phyloP scores from a whole-genome alignment of 2,329 filamentous ascomycete genomes.

The Chaetoscypha palmicola region DNA sequence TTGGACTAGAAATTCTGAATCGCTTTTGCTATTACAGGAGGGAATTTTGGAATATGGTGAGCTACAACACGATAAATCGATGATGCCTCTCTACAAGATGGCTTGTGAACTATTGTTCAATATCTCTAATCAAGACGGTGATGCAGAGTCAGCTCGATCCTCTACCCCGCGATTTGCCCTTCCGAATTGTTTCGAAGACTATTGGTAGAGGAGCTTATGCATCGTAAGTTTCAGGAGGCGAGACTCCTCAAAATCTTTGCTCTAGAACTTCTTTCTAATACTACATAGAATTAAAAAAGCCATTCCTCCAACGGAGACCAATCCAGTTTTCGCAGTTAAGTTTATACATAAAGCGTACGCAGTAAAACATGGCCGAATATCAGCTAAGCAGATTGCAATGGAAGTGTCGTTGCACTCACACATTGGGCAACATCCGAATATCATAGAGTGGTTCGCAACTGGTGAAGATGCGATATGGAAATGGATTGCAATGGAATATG shows the following conservation, averaged over 20 bases:
- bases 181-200: slow-evolving; percentile 90
- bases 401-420: slow-evolving; percentile 87
- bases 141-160: slow-evolving; percentile 85
- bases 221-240: slow-evolving; percentile 56
- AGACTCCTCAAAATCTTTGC: neutral
- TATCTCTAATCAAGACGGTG: slow-evolving; percentile 26
- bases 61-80: no score
- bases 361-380: slow-evolving; percentile 78
- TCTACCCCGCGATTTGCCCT: slow-evolving; percentile 77
- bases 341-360: slow-evolving; percentile 98
- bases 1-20: slow-evolving; percentile 18
- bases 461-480: slow-evolving; percentile 83
- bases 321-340: slow-evolving; percentile 90
- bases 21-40: neutral
- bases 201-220: slow-evolving; percentile 96
- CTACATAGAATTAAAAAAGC: slow-evolving; percentile 66
- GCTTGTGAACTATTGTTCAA: no score
- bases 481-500: slow-evolving; percentile 98
- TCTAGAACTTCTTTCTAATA: neutral
- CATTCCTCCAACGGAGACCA: slow-evolving; percentile 58
- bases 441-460: slow-evolving; percentile 85
- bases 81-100: no score
- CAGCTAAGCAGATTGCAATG: slow-evolving; percentile 81
- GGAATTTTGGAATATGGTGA: slow-evolving; percentile 23
- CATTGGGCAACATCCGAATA: slow-evolving; percentile 82